These are phyloP conservation scores for Isabelozyma gotoi DNA, from an alignment of 805 yeast genomes.

Conservation along the genomic window DNA sequence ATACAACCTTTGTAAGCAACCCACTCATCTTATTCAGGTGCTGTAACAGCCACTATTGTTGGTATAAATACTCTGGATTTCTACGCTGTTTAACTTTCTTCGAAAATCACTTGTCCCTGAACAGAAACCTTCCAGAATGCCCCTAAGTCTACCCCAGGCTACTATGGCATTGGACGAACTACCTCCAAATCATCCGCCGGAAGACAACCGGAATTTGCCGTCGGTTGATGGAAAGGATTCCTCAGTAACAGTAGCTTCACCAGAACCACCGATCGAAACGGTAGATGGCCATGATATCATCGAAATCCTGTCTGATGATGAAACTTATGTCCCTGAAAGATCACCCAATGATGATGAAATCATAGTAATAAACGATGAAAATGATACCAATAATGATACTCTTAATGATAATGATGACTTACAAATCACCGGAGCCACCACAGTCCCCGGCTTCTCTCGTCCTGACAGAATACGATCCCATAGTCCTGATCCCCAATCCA, in stretches of 20 bases:
- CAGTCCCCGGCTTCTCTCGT: neutral
- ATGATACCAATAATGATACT: neutral
- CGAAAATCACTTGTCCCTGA: too few species aligned
- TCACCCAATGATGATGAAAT: neutral
- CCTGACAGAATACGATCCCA: neutral
- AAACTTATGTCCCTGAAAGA: conserved; percentile 17
- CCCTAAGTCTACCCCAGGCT: neutral
- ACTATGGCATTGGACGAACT: neutral
- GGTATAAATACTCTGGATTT: too few species aligned
- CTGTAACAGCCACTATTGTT: too few species aligned
- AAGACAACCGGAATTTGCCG: neutral
- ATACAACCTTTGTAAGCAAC: neutral
- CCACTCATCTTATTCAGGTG: too few species aligned
- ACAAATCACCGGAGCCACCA: conserved; percentile 13
- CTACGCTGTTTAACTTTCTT: too few species aligned
- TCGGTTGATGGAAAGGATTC: neutral
- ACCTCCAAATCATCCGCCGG: neutral
- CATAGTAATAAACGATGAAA: neutral
- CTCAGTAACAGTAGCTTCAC: neutral
- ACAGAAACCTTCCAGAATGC: too few species aligned
- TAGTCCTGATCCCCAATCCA: neutral
- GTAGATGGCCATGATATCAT: conserved; percentile 7
- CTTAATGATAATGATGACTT: conserved; percentile 15
- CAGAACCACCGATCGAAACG: neutral
- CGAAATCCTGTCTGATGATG: conserved; percentile 14